phyloP scores from a whole-genome alignment of 2,329 filamentous ascomycete species.

The Colletotrichum sp. region DNA sequence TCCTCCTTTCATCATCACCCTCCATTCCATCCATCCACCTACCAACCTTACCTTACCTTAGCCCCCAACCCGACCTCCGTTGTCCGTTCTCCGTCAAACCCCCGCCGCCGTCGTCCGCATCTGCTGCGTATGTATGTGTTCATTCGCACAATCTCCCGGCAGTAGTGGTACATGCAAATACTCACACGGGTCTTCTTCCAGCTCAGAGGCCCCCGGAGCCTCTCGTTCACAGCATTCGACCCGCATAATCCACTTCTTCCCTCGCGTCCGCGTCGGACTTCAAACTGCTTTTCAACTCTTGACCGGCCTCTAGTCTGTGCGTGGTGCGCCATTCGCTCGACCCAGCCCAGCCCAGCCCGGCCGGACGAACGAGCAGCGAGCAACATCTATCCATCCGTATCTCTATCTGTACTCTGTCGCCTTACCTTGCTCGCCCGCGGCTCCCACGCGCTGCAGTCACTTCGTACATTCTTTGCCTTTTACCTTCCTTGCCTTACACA shows the following conservation, averaged over 20 bases:
- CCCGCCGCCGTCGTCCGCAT: not conserved
- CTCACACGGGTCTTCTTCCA: not conserved
- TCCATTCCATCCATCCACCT: not conserved
- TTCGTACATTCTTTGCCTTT: not conserved
- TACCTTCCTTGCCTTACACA: not conserved
- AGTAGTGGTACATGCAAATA: not conserved
- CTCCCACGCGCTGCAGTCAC: not conserved
- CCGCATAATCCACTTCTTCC: constrained; percentile 15
- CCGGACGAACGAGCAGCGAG: not conserved
- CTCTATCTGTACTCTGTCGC: not conserved
- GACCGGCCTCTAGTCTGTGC: constrained; percentile 16
- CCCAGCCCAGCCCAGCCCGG: not conserved
- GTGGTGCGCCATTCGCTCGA: not conserved
- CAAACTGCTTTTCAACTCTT: constrained; percentile 9
- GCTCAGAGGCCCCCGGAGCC: not conserved
- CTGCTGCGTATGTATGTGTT: not conserved
- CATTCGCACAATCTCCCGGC: not conserved
- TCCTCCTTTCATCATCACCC: not conserved
- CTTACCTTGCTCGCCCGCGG: not conserved
- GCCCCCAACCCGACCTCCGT: not conserved
- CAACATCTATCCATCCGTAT: not conserved
- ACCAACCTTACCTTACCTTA: not conserved
- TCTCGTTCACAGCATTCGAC: not conserved
- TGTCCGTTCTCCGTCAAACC: not conserved
- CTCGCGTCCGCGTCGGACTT: constrained; percentile 12